These are phyloP conservation scores for Vinca minor DNA, from an alignment of 257 asterid genomes.

Conservation along the genomic window DNA sequence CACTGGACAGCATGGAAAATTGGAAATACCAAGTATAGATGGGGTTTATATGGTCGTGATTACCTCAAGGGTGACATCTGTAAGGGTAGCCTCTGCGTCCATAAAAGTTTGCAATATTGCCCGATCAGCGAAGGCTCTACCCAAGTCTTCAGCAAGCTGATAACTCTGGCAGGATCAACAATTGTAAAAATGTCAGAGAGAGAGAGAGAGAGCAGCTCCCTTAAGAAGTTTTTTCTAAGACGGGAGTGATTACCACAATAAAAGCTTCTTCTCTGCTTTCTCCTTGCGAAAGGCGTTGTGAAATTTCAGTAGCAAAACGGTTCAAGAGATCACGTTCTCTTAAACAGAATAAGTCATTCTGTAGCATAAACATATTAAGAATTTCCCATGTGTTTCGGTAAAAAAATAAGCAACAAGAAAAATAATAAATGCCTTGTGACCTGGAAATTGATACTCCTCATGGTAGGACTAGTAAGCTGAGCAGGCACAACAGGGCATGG, in stretches of 20 bases:
- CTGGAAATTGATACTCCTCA: slow-evolving; percentile 61
- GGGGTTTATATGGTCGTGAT: neutral
- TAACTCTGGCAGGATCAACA: slow-evolving; percentile 46
- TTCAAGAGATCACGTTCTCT: slow-evolving; percentile 82
- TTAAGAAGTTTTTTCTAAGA: neutral
- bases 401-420: neutral
- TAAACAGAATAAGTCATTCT: slow-evolving; percentile 75
- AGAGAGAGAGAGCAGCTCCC: neutral
- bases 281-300: slow-evolving; percentile 55
- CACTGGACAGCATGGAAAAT: neutral
- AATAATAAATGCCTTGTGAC: slow-evolving; percentile 28
- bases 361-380: slow-evolving; percentile 17
- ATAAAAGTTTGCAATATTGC: slow-evolving; percentile 50
- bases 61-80: slow-evolving; percentile 59
- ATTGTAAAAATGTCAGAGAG: slow-evolving; percentile 4
- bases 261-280: slow-evolving; percentile 73
- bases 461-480: slow-evolving; percentile 36
- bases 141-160: slow-evolving; percentile 94
- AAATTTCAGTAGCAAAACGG: slow-evolving; percentile 69
- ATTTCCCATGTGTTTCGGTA: slow-evolving; percentile 6
- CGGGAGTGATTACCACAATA: slow-evolving; percentile 35
- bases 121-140: slow-evolving; percentile 79
- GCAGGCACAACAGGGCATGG: slow-evolving; percentile 58
- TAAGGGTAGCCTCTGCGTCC: slow-evolving; percentile 60
- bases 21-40: neutral